Conservation (phyloP, 305 asterid genomes). For the Solanum hybrid region DNA sequence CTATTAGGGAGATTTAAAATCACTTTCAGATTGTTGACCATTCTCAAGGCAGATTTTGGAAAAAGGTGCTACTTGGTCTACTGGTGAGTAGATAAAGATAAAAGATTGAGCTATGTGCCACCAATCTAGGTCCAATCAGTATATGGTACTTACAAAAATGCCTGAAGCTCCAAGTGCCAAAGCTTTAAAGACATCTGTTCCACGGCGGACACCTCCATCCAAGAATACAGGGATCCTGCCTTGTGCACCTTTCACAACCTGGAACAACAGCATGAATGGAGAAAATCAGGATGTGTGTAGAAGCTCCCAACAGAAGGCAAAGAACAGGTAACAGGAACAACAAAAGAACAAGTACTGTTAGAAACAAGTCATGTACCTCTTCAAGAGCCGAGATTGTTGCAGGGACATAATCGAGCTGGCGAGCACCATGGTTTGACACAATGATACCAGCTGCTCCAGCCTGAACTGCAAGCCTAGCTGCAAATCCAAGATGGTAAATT, state of each 20-base stretch:
- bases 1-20: neutral
- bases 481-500: neutral
- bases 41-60: neutral
- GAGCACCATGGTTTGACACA: constrained; percentile 25
- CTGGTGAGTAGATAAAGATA: neutral
- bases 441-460: constrained; percentile 25
- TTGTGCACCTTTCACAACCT: constrained; percentile 23
- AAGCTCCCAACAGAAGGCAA: neutral
- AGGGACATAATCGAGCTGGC: constrained; percentile 24
- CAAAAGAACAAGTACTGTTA: neutral
- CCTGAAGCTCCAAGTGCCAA: constrained; percentile 22
- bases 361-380: constrained; percentile 6
- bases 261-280: neutral
- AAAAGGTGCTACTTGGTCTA: neutral
- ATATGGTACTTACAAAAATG: constrained; percentile 13
- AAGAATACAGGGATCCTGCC: constrained; percentile 22
- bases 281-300: neutral
- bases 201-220: constrained; percentile 23
- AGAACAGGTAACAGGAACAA: neutral
- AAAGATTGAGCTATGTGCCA: neutral
- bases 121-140: neutral
- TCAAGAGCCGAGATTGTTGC: constrained; percentile 22
- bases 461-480: constrained; percentile 21
- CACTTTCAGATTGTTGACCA: neutral
- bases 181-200: constrained; percentile 28